These are phyloP conservation scores for Penicillium canescens DNA, from an alignment of 495 filamentous ascomycete species.

Conservation along the genomic window DNA sequence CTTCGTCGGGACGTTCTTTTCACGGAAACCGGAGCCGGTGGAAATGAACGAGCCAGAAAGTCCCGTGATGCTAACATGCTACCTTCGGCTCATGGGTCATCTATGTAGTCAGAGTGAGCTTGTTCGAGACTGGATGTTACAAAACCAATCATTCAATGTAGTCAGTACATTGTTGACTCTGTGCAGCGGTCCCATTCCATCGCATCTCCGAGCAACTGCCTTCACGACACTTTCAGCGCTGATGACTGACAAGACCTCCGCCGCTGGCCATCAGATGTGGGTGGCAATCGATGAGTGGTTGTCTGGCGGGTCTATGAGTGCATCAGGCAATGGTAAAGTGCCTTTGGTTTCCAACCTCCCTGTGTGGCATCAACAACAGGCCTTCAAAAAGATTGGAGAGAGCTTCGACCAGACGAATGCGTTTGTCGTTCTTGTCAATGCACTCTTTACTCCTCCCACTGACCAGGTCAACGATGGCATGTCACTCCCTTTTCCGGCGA, in stretches of 20 bases:
- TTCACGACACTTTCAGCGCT: slow-evolving; percentile 69
- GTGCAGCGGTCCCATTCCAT: slow-evolving; percentile 65
- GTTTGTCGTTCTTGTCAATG: slow-evolving; percentile 71
- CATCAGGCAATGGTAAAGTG: slow-evolving; percentile 32
- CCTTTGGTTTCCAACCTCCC: slow-evolving; percentile 39
- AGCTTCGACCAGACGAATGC: slow-evolving; percentile 81
- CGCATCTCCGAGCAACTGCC: slow-evolving; percentile 72
- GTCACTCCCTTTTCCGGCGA: slow-evolving; percentile 83
- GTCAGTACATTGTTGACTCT: slow-evolving; percentile 67
- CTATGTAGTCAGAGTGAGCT: slow-evolving; percentile 65
- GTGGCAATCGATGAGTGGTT: slow-evolving; percentile 70
- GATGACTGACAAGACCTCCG: slow-evolving; percentile 61
- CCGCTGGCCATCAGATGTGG: slow-evolving; percentile 68
- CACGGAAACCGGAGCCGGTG: slow-evolving; percentile 64
- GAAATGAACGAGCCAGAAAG: slow-evolving; percentile 79
- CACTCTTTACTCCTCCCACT: slow-evolving; percentile 62
- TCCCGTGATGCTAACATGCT: slow-evolving; percentile 88
- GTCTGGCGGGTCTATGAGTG: slow-evolving; percentile 50
- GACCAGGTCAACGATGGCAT: slow-evolving; percentile 51
- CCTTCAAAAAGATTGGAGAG: slow-evolving; percentile 59
- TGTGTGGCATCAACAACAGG: slow-evolving; percentile 51
- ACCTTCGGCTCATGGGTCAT: slow-evolving; percentile 82
- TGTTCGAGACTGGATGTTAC: slow-evolving; percentile 69
- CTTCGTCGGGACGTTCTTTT: slow-evolving; percentile 57
- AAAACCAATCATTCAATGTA: slow-evolving; percentile 61